Evolutionary conservation across 192 early-diverging fungal genomes (phyloP), one percentile per base, ranked within the genome.

Genomic region (Coemansia sp.): DNA sequence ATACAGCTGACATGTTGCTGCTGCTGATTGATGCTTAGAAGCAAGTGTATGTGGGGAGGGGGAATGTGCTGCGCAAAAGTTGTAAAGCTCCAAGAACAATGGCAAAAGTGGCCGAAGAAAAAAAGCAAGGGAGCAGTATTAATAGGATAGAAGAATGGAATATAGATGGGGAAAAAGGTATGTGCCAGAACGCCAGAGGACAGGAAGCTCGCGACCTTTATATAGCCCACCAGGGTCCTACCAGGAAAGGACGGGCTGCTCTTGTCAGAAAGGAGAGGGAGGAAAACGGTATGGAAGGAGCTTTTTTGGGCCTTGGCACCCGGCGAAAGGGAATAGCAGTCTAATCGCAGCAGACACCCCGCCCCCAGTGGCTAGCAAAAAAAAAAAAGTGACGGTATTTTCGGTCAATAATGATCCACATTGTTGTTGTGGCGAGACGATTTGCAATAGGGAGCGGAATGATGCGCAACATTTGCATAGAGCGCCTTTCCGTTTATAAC

Each of bases 1-100:
- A 76, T 19, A 57, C 45, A 32, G 51, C 65, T 2, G 64, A 67
- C 74, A 76, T 76, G 63, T 14, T 65, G n/a, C n/a, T n/a, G n/a
- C n/a, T n/a, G n/a, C n/a, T n/a, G 41, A 14, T 17, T 14, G 1
- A 42, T 17, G 41, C 3, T 6, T 42, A 42, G 6, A 35, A 35
- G 32, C 32, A 35, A 35, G 32, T 29, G 51, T 54, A n/a, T 58
- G 56, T 58, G 56, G n/a, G 1, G 17, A 22, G 27, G 29, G 51
- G 29, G 27, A 25, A 25, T 3, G 8, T 54, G 51, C 6, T 11
- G 27, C 24, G 3, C 24, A 25, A 24, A 25, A 49, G 27, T 27
- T 20, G 47, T 20, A 25, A 6, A 6, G 25, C 15, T 54, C 29
- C 4, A 15, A 9, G 17, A n/a, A 53, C 49, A 53, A 53, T 29